Percentiles rank a stretch among this genome's conserved stretches.
phyloP scores from a whole-genome alignment of 257 asterid genomes.

The Fraxinus cuspidata region DNA sequence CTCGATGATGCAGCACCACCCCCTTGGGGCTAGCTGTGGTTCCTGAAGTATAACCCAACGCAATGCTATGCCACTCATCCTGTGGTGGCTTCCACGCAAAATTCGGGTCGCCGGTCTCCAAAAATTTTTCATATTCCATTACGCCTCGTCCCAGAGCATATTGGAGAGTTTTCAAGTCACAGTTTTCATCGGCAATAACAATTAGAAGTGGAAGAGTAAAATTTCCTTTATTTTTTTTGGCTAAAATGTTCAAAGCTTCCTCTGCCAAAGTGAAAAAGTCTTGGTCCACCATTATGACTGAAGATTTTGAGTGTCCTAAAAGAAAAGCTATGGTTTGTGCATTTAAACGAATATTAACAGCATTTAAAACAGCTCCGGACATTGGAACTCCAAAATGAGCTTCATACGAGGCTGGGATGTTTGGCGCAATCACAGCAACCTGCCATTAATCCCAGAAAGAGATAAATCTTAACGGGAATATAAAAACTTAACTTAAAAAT shows the following conservation, averaged over 20 bases:
- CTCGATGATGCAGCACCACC: conserved; percentile 92
- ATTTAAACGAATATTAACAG: conserved; percentile 85
- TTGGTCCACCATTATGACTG: conserved; percentile 85
- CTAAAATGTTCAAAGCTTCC: conserved; percentile 62
- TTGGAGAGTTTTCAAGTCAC: conserved; percentile 58
- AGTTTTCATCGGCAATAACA: conserved; percentile 70
- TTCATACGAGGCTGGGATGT: conserved; percentile 83
- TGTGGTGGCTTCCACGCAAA: conserved; percentile 80
- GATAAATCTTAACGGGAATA: conserved; percentile 11
- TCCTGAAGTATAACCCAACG: conserved; percentile 92
- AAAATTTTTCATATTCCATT: conserved; percentile 73
- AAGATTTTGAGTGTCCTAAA: conserved; percentile 71
- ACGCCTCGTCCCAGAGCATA: conserved; percentile 76
- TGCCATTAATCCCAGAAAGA: conserved; percentile 31
- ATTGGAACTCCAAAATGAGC: conserved; percentile 94
- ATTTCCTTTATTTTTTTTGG: conserved; percentile 45
- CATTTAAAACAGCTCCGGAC: conserved; percentile 91
- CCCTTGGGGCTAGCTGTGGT: conserved; percentile 98
- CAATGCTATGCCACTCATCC: conserved; percentile 96
- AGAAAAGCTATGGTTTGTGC: conserved; percentile 82
- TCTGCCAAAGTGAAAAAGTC: conserved; percentile 74
- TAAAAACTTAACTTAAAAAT: background rate
- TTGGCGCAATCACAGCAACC: conserved; percentile 96
- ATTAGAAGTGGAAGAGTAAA: conserved; percentile 58
- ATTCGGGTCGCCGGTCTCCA: conserved; percentile 71